Evolutionary conservation across 2,329 filamentous ascomycete species (phyloP).

Genomic region (Paraphaeosphaeria minitans): DNA sequence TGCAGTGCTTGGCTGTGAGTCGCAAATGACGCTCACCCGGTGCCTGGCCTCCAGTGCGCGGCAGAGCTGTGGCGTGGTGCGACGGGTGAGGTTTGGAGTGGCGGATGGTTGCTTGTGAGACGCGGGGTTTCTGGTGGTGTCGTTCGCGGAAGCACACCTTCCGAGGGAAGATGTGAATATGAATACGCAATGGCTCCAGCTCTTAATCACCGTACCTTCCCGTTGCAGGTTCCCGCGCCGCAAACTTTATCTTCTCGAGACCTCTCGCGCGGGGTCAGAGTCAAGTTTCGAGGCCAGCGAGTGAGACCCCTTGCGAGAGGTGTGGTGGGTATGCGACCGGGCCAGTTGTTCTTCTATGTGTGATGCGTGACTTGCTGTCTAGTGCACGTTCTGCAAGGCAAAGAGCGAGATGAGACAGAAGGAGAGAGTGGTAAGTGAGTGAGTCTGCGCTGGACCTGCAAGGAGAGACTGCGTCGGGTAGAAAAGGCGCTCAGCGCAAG

Average conservation of each 20-base stretch:
- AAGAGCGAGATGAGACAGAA: constrained; percentile 32
- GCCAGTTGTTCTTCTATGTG: constrained; percentile 17
- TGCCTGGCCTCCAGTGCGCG: constrained; percentile 13
- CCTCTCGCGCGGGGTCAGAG: constrained; percentile 1
- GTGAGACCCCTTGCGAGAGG: background rate
- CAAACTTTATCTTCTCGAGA: constrained; percentile 1
- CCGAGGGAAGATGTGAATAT: constrained; percentile 7
- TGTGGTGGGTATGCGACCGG: constrained; percentile 20
- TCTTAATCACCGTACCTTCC: constrained; percentile 3
- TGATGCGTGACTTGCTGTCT: constrained; percentile 15
- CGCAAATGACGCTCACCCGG: constrained; percentile 6
- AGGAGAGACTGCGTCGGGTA: constrained; percentile 29
- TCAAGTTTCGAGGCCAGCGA: background rate
- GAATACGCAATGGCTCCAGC: constrained; percentile 19
- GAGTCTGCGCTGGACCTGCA: constrained; percentile 36
- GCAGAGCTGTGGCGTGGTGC: constrained; percentile 24
- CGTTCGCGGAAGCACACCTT: constrained; percentile 16
- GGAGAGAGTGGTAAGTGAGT: constrained; percentile 19
- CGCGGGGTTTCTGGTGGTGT: constrained; percentile 19
- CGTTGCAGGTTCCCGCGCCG: background rate
- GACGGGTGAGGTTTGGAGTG: constrained; percentile 32
- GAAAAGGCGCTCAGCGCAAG: constrained; percentile 36
- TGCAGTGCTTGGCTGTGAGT: constrained; percentile 16
- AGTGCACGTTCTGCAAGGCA: constrained; percentile 33
- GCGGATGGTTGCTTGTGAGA: constrained; percentile 29